phyloP scores from a whole-genome alignment of 495 filamentous ascomycete species.

The Aspergillus nanangensis region DNA sequence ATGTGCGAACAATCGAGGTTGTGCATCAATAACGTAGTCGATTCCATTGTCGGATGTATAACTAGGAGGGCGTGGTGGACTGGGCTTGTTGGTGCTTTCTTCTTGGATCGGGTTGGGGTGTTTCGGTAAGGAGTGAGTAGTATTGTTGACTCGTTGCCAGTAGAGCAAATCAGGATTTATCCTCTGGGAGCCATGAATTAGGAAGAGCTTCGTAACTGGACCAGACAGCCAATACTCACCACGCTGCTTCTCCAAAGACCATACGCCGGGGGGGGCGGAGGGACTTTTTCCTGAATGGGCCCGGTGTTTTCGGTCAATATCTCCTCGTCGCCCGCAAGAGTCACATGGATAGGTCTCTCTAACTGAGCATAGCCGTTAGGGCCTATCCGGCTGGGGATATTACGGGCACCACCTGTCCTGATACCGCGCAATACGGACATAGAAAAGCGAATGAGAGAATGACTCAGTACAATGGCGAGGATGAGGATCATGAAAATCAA shows the following conservation, averaged over 20 bases:
- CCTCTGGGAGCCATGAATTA: too few species aligned
- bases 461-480: conserved; percentile 72
- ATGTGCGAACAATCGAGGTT: conserved; percentile 48
- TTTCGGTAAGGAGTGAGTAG: conserved; percentile 3
- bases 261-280: conserved; percentile 74
- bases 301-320: conserved; percentile 24
- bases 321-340: conserved; percentile 60
- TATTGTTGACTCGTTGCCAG: conserved; percentile 61
- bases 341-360: conserved; percentile 55
- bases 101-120: conserved; percentile 12
- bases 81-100: conserved; percentile 14
- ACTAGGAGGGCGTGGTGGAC: conserved; percentile 55
- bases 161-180: conserved; percentile 76
- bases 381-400: conserved; percentile 30
- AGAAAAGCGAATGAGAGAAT: conserved; percentile 68
- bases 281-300: conserved; percentile 33
- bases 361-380: conserved; percentile 59
- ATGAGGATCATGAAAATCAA: conserved; percentile 71
- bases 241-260: conserved; percentile 79
- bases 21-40: conserved; percentile 60
- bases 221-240: conserved; percentile 46
- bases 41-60: conserved; percentile 71
- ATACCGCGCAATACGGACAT: conserved; percentile 50
- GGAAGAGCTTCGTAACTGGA: not conserved
- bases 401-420: conserved; percentile 19